Evolutionary conservation across 176 grass and related monocot genomes (phyloP), one percentile per base, ranked within the genome.

Genomic region (Rhynchospora tenuis): DNA sequence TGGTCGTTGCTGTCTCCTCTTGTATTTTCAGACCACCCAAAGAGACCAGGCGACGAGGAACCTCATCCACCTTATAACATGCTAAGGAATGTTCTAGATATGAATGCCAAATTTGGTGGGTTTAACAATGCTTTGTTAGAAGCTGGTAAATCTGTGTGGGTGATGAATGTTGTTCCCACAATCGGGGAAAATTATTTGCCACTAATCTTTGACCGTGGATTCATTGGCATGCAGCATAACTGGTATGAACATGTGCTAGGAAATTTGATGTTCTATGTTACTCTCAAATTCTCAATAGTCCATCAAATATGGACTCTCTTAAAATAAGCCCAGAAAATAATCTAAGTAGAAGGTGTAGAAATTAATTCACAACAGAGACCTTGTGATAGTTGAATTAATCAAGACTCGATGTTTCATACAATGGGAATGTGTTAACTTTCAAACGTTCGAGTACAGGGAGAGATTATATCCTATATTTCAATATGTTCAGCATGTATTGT

Each of bases 11-110:
- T 97, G 46, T 97, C 94, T 27, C 94, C 94, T 13, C 92, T 97
- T 84, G 92, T 97, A 92, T 97, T 94, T 88, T 97, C 94, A 68
- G 94, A 97, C 89, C 94, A 97, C 85, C 94, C 94, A 86, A 97
- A 97, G 88, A 89, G 94, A 88, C 94, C 94, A 17, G 94, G 94
- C 63, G 92, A 94, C 79, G 94, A 97, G 33, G 94, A 97, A 14
- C 94, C 94, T 52, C 85, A 89, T 33, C 94, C 94, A 73, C 94
- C 94, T 81, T 94, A 90, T 89, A 97, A 97, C 90, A 97, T 97
- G 94, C 72, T 97, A 33, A 94, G 94, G 87, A 97, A 97, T 94
- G 92, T 97, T 79, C 81, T 97, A 82, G 94, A 97, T 88, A 97
- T 97, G 94, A 94, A 94, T 91, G 88, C 94, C 87, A 92, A 85